phyloP scores from a whole-genome alignment of 2,329 filamentous ascomycete species.

The Curvularia verruculosa region DNA sequence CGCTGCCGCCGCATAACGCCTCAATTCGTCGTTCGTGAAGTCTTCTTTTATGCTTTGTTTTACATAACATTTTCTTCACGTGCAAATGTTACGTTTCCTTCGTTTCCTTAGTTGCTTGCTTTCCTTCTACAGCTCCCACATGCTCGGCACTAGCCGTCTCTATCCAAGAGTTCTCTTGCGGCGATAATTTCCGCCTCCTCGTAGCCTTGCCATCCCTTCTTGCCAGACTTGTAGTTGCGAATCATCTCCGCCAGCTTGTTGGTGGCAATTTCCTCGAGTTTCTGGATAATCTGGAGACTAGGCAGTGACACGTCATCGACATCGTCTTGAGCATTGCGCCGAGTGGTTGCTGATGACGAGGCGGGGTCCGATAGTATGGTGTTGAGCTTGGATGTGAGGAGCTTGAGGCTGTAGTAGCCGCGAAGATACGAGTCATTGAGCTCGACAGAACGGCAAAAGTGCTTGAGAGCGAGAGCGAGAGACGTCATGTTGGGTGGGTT shows the following conservation, averaged over 20 bases:
- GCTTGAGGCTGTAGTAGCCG: slow-evolving; percentile 88
- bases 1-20: slow-evolving; percentile 1
- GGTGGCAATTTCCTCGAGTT: slow-evolving; percentile 74
- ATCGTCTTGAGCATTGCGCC: slow-evolving; percentile 36
- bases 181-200: slow-evolving; percentile 73
- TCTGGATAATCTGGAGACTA: slow-evolving; percentile 64
- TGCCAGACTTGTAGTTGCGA: slow-evolving; percentile 62
- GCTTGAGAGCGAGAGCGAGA: slow-evolving; percentile 75
- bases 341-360: slow-evolving; percentile 25
- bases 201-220: slow-evolving; percentile 75
- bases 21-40: not conserved
- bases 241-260: slow-evolving; percentile 79
- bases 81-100: not conserved
- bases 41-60: not conserved
- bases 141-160: slow-evolving; percentile 48
- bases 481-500: slow-evolving; percentile 44
- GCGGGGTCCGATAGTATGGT: slow-evolving; percentile 38
- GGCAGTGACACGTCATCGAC: slow-evolving; percentile 59
- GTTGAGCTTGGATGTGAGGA: slow-evolving; percentile 61
- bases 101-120: not conserved
- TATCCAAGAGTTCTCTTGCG: slow-evolving; percentile 69
- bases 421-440: slow-evolving; percentile 91
- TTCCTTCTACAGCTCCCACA: not conserved
- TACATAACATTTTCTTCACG: not conserved
- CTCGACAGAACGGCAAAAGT: slow-evolving; percentile 90